phyloP scores from a whole-genome alignment of 768 basidiomycete genomes.

The Auriculariales sp. region DNA sequence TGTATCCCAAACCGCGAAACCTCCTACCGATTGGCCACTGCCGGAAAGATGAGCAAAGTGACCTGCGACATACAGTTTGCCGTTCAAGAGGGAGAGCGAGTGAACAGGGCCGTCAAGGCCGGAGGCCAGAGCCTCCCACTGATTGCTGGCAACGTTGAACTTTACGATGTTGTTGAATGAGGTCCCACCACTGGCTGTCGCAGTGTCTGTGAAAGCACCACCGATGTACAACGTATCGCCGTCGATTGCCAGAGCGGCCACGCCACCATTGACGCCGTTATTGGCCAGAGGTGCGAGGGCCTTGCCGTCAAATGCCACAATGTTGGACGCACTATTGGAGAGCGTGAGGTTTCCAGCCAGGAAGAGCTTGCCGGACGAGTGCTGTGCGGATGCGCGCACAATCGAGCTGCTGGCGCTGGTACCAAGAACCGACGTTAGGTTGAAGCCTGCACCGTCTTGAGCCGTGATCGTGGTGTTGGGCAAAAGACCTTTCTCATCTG shows the following conservation, averaged over 20 bases:
- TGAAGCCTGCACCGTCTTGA: slow-evolving; percentile 46
- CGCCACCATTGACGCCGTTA: slow-evolving; percentile 68
- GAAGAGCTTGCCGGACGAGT: slow-evolving; percentile 51
- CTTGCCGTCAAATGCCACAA: slow-evolving; percentile 55
- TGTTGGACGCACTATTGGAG: slow-evolving; percentile 45
- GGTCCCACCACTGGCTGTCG: slow-evolving; percentile 33
- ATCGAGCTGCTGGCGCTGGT: slow-evolving; percentile 22
- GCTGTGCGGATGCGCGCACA: slow-evolving; percentile 36
- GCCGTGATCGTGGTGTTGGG: slow-evolving; percentile 58
- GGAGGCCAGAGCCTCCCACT: slow-evolving; percentile 55
- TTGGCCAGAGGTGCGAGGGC: slow-evolving; percentile 36
- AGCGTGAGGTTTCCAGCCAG: slow-evolving; percentile 67
- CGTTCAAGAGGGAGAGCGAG: slow-evolving; percentile 32
- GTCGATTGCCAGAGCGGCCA: slow-evolving; percentile 48
- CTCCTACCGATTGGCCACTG: slow-evolving; percentile 28
- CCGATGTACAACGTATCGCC: slow-evolving; percentile 66
- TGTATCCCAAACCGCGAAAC: slow-evolving; percentile 68
- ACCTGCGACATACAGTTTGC: slow-evolving; percentile 52
- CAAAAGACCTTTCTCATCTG: slow-evolving; percentile 47
- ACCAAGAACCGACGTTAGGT: slow-evolving; percentile 48
- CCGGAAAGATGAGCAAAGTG: slow-evolving; percentile 46
- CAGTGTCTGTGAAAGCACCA: slow-evolving; percentile 72
- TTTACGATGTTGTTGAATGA: slow-evolving; percentile 45
- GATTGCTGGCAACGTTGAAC: slow-evolving; percentile 49
- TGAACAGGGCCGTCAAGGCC: slow-evolving; percentile 71